Evolutionary conservation across 805 yeast genomes (phyloP), one percentile per base, ranked within the genome.

Genomic region (Candida odintsovae): DNA sequence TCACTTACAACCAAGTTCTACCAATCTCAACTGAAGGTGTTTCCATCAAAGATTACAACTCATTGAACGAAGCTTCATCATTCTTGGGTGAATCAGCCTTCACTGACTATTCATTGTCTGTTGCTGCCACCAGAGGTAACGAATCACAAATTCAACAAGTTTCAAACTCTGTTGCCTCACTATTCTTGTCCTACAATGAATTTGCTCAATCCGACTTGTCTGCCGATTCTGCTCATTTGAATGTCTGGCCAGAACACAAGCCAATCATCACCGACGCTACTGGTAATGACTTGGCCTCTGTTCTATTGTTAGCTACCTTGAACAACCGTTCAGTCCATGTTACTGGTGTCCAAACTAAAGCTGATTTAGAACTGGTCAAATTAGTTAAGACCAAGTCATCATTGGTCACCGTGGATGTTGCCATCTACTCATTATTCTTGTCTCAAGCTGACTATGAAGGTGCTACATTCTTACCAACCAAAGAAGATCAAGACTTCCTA

Each of bases 231-330:
- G 75, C 84, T 26, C 95, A 87, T 57, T 81, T 90, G 59, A 80
- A 83, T 52, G 70, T 79, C 31, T 90, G 97, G 97, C 96, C 96
- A 44, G 73, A 75, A 43, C 68, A 68, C 58, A 90, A 89, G 71
- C 92, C 94, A 49, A 84, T 92, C 50, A 76, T 90, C 53, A 89
- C 97, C 38, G 97, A 92, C 68, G 97, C 98, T 42, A 82, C 80
- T 64, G 83, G 92, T 22, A 86, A 97, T 36, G 92, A 89, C 60
- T 74, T 92, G 61, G 98, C 98, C n/a, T 86, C 96, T 3, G 84
- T 90, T 40, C 72, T 92, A 64, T 76, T 92, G 60, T 73, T 92
- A 68, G 96, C 97, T 39, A 86, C 96, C 23, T 76, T 92, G 63
- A 90, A 87, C 73, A 77, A 72, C 69, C 79, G 95, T 61, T 73